Evolutionary conservation across 2,329 filamentous ascomycete species (phyloP), one percentile per base, ranked within the genome.

Genomic region (Pseudogymnoascus sp.): DNA sequence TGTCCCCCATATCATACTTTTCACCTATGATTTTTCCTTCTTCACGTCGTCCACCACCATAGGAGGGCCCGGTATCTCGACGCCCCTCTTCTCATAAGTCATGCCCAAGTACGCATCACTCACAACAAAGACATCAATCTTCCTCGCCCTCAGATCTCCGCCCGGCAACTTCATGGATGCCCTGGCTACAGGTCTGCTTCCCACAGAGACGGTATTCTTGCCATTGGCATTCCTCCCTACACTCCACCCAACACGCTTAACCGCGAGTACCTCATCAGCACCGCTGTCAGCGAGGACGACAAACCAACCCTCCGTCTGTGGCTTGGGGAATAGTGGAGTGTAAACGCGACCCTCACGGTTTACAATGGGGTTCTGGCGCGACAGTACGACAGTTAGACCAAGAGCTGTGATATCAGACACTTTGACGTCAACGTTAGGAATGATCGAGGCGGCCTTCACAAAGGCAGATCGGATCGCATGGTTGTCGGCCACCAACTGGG

Each of bases 261-360:
- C 80, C 2, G 89, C 93, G 3, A 96, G 76, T 40, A 97, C 81
- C 69, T 97, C 91, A 65, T 93, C 91, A 5, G 77, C 82, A 0
- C 78, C 78, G 2, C 83, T 71, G 69, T 89, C 86, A 5, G 86
- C 87, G 0, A 96, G 82, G 21, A 97, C 73, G 12, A 95, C 84
- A 75, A 99, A 97, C 83, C 88, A 97, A 0, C 93, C 93, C 72
- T 99, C 95, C 0, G 86, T 95, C 75, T 99, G 95, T 14, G 92
- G 86, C 76, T 99, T 99, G 1, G 93, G 93, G 77, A 96, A 97
- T 21, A 84, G 83, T 2, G 96, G 93, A 0, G 95, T 91, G 70
- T 88, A 96, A 72, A 97, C 89, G 66, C 88, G 84, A 60, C 84
- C 86, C 1, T 92, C 89, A 7, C 81, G 78, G 71, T 88, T 83